Base-by-base conservation (phyloP, 2,329 filamentous ascomycete species). In the Fusarium sp. region DNA sequence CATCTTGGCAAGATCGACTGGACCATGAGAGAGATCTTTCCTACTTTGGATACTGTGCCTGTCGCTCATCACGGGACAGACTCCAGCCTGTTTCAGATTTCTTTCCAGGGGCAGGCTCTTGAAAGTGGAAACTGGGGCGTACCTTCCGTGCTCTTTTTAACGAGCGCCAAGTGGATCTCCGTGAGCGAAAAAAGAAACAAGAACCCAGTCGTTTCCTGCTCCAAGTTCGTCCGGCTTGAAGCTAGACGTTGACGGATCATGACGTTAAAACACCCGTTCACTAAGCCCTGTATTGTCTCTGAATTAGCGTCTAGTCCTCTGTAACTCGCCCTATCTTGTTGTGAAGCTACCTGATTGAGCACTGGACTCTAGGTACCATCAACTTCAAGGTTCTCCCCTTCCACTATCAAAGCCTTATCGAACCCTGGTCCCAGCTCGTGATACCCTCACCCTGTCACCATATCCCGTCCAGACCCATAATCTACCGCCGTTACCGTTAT, bases 1-100 rank as follows among this genome's bases (percentile, higher is more conserved):
- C 27, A 47, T 40, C 20, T 56, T 62, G 41, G 41, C 43, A 38
- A 8, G 45, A 67, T 63, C 58, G 30, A 44, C 46, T 27, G 12
- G 30, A 49, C 62, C 63, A 46, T 62, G 52, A 30, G 51, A 58
- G 52, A 62, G 55, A 62, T 70, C 66, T 61, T 63, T 45, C 57
- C 48, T 29, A 25, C 40, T 48, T 61, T 52, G 63, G 53, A 43
- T 18, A 46, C 18, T 53, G 41, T 62, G 44, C 62, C 62, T 70
- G 62, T 40, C 48, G 47, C 29, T 49, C 40, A 27, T n/a, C 24
- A 60, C 15, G 57, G 27, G 30, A 24, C 20, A 24, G 29, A 56
- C 20, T 27, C 30, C 62, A 58, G 54, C 30, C 53, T 55, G 72
- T 74, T 74, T 74, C 72, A 74, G 70, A 74, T 66, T 38, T 11